phyloP scores from a whole-genome alignment of 2,329 filamentous ascomycete genomes.

The Arthrobotrys sinensis region DNA sequence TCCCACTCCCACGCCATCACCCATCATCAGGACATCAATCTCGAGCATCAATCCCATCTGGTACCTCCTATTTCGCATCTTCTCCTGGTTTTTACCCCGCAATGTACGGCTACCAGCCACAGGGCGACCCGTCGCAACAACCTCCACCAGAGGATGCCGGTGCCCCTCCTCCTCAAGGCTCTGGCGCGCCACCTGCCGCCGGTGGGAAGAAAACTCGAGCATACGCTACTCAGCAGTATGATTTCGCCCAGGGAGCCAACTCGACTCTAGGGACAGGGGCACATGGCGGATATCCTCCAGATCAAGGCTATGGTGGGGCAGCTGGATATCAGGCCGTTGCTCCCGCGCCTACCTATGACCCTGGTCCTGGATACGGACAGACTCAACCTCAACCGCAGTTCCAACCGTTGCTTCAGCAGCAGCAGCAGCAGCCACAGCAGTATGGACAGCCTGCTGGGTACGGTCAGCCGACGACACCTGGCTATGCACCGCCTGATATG shows the following conservation, averaged over 20 bases:
- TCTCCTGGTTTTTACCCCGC: conserved; percentile 30
- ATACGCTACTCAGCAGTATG: conserved; percentile 95
- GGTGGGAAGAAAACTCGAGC: conserved; percentile 90
- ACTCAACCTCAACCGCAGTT: conserved; percentile 66
- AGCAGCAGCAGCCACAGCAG: conserved; percentile 36
- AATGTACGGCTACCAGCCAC: conserved; percentile 70
- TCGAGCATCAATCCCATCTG: conserved; percentile 25
- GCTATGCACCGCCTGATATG: conserved; percentile 75
- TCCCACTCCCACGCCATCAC: conserved; percentile 21
- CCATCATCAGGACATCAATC: conserved; percentile 14
- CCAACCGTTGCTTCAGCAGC: conserved; percentile 65
- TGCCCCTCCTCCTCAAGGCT: conserved; percentile 65
- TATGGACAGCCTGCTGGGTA: conserved; percentile 47
- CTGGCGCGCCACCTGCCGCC: conserved; percentile 67
- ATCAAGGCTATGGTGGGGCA: conserved; percentile 71
- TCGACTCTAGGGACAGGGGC: conserved; percentile 71
- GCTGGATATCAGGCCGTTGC: conserved; percentile 62
- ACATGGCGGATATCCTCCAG: conserved; percentile 71
- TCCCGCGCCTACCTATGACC: conserved; percentile 68
- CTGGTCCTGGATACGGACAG: conserved; percentile 68
- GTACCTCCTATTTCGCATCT: conserved; percentile 16
- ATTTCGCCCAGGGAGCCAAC: conserved; percentile 91
- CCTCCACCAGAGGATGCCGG: conserved; percentile 67
- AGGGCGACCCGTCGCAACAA: conserved; percentile 69
- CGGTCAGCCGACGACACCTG: conserved; percentile 69